A percentile compares a stretch with the other conserved stretches of the same genome.
Conservation (phyloP, 305 asterid genomes). For the Striga hermonthica region DNA sequence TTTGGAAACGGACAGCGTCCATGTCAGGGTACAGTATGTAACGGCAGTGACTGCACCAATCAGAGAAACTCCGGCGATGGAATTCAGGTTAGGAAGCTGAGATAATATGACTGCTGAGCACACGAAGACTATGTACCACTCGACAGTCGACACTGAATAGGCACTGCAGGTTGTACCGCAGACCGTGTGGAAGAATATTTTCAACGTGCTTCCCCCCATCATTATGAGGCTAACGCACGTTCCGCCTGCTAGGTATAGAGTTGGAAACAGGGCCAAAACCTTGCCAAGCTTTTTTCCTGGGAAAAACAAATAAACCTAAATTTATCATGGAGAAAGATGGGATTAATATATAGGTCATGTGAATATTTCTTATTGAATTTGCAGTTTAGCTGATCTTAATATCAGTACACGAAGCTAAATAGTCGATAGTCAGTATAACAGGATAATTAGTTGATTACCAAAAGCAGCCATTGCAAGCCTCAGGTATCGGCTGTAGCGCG, state of each 20-base stretch:
- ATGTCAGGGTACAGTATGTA: conserved; percentile 63
- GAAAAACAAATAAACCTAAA: not conserved
- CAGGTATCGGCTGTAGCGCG: conserved; percentile 79
- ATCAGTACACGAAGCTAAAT: too few relatives aligned
- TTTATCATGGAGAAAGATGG: not conserved
- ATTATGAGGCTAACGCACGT: conserved; percentile 79
- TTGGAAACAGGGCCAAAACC: conserved; percentile 66
- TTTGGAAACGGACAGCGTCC: conserved; percentile 60
- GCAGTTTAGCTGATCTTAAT: too few relatives aligned
- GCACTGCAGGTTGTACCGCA: conserved; percentile 39
- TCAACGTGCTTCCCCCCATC: conserved; percentile 75
- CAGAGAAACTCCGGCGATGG: conserved; percentile 81
- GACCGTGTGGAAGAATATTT: conserved; percentile 55
- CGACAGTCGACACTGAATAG: conserved; percentile 43
- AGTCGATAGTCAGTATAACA: too few relatives aligned
- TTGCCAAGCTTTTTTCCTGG: conserved; percentile 74
- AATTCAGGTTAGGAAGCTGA: conserved; percentile 86
- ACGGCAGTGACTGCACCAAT: conserved; percentile 68
- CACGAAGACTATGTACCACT: conserved; percentile 71
- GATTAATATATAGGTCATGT: too few relatives aligned
- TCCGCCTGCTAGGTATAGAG: conserved; percentile 83
- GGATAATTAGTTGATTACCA: conserved; percentile 38
- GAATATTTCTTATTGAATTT: too few relatives aligned
- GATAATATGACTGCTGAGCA: conserved; percentile 55
- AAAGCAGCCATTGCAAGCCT: conserved; percentile 76